Conservation (phyloP, 306 rosid species). For the Fragaria iinumae region DNA sequence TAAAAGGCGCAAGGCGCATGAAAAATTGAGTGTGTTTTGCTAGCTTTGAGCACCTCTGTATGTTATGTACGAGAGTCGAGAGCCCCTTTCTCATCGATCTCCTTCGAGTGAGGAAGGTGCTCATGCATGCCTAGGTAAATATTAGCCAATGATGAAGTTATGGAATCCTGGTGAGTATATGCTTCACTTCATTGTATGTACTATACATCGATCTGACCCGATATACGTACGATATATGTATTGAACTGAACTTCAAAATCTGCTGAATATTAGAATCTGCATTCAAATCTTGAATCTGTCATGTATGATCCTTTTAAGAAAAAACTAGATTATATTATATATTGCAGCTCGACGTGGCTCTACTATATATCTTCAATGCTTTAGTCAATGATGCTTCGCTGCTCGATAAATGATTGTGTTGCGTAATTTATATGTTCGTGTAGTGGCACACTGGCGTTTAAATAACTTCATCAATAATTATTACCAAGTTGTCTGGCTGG, state of each 20-base stretch:
- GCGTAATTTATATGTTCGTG: background rate
- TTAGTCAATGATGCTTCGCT: slow-evolving; percentile 30
- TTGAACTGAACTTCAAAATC: background rate
- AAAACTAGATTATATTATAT: background rate
- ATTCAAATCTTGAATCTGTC: background rate
- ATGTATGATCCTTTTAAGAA: background rate
- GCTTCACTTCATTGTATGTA: background rate
- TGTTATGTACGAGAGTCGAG: background rate
- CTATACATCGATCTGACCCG: background rate
- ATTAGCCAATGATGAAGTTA: background rate
- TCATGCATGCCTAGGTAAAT: background rate
- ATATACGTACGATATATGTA: background rate
- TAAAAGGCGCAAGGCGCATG: too few relatives aligned
- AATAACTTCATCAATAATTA: background rate
- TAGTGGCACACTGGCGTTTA: background rate
- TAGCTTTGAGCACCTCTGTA: background rate
- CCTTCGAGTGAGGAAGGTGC: background rate
- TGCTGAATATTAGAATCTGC: background rate
- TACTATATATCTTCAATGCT: background rate
- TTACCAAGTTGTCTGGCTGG: slow-evolving; percentile 20
- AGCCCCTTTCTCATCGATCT: background rate
- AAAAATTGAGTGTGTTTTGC: too few relatives aligned
- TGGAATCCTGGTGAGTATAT: background rate
- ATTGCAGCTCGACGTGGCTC: slow-evolving; percentile 17
- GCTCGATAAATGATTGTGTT: background rate